These are phyloP conservation scores for Auricularia heimuer DNA, from an alignment of 768 basidiomycete species.

Conservation along the genomic window DNA sequence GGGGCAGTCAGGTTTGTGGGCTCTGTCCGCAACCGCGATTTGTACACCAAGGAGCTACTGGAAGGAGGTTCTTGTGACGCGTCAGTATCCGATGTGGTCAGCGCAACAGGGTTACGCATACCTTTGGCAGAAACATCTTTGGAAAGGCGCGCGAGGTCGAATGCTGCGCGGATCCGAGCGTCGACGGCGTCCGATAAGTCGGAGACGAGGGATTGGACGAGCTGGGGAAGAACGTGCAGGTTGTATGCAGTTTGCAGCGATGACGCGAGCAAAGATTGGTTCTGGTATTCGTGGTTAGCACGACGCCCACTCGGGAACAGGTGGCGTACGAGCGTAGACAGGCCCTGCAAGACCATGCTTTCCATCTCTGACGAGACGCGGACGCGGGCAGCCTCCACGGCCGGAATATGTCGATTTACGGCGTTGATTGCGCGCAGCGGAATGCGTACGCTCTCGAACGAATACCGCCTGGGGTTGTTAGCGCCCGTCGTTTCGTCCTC, in stretches of 20 bases:
- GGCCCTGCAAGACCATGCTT: constrained; percentile 72
- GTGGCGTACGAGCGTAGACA: constrained; percentile 58
- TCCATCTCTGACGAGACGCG: constrained; percentile 84
- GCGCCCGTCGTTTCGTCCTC: constrained; percentile 12
- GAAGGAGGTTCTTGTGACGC: constrained; percentile 16
- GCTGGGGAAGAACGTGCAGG: constrained; percentile 69
- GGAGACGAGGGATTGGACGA: constrained; percentile 67
- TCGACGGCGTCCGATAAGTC: constrained; percentile 82
- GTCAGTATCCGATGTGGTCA: background rate
- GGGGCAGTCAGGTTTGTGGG: constrained; percentile 82
- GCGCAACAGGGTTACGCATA: constrained; percentile 16
- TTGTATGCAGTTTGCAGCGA: constrained; percentile 96
- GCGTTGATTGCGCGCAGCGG: constrained; percentile 67
- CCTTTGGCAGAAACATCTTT: constrained; percentile 79
- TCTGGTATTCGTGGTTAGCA: constrained; percentile 35
- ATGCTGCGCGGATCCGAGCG: constrained; percentile 66
- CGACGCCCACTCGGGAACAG: background rate
- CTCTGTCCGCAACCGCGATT: constrained; percentile 79
- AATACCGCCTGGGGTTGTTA: background rate
- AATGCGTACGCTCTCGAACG: constrained; percentile 22
- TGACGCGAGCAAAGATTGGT: constrained; percentile 83
- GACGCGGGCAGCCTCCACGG: constrained; percentile 59
- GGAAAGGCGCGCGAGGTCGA: constrained; percentile 81
- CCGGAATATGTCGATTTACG: constrained; percentile 57
- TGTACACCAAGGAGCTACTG: constrained; percentile 46